Conservation (phyloP, 208 protist genomes). For the Trichomonas vaginalis region DNA sequence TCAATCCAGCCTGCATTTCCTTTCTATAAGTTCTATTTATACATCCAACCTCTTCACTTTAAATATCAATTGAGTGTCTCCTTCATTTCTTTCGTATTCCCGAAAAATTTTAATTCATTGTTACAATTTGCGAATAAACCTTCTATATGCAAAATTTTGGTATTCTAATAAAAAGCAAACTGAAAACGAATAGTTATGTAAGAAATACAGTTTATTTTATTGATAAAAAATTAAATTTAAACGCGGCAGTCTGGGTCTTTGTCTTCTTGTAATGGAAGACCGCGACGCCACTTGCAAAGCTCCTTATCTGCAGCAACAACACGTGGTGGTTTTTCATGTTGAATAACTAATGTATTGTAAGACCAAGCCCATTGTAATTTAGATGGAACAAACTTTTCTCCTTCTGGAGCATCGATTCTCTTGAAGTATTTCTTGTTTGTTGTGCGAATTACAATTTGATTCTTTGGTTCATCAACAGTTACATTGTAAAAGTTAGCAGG, state of each 20-base stretch:
- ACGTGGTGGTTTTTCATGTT: not conserved
- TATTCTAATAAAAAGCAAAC: too few species aligned
- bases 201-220: too few species aligned
- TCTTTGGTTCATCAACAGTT: constrained; percentile 46
- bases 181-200: too few species aligned
- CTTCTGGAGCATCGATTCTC: constrained; percentile 13
- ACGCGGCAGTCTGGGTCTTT: not conserved
- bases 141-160: too few species aligned
- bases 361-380: not conserved
- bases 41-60: too few species aligned
- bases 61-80: too few species aligned
- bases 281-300: not conserved
- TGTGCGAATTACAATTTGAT: constrained; percentile 67
- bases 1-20: too few species aligned
- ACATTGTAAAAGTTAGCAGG: constrained; percentile 57
- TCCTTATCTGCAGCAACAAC: constrained; percentile 8
- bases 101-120: too few species aligned
- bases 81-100: too few species aligned
- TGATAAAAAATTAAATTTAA: not conserved
- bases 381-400: not conserved
- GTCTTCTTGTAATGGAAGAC: not conserved
- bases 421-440: constrained; percentile 63
- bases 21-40: too few species aligned
- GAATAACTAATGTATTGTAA: not conserved
- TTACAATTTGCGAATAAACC: too few species aligned